Conservation (phyloP, 495 filamentous ascomycete genomes). For the Recurvomyces mirabilis region DNA sequence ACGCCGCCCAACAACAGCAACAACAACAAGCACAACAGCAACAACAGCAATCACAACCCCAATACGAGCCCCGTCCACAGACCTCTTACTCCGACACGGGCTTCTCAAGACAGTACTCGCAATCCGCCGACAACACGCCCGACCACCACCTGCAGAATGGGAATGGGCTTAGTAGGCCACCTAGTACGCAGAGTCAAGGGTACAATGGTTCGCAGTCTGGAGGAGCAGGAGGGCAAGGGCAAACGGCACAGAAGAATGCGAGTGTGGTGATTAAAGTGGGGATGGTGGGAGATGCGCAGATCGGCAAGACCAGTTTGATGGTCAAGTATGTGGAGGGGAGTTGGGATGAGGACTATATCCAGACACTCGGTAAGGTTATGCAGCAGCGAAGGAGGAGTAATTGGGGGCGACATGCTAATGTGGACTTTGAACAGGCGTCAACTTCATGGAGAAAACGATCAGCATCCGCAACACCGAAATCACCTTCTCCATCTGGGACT, state of each 20-base stretch:
- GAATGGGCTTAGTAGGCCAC: constrained; percentile 18
- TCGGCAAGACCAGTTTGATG: constrained; percentile 98
- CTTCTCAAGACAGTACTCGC: constrained; percentile 27
- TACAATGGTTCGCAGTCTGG: constrained; percentile 19
- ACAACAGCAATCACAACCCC: constrained; percentile 13
- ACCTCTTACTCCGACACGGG: constrained; percentile 34
- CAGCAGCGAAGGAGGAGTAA: neutral
- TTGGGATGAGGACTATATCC: constrained; percentile 99
- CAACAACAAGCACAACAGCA: constrained; percentile 20
- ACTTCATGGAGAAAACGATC: constrained; percentile 99
- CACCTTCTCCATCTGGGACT: constrained; percentile 98
- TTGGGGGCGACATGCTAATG: too few relatives aligned
- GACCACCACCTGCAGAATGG: constrained; percentile 22
- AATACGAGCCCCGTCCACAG: constrained; percentile 27
- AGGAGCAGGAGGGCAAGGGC: constrained; percentile 23
- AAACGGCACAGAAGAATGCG: constrained; percentile 49
- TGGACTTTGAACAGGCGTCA: constrained; percentile 55
- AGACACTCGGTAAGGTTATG: constrained; percentile 66
- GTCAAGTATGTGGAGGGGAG: constrained; percentile 98
- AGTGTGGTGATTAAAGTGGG: constrained; percentile 98
- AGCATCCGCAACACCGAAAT: constrained; percentile 99
- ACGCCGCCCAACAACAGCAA: constrained; percentile 17
- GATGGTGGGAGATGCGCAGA: constrained; percentile 98
- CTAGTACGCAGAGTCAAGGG: constrained; percentile 18
- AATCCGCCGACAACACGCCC: constrained; percentile 24